Base-by-base conservation (phyloP, 768 basidiomycete species). In the Xerocomus brunneocitrinus region DNA sequence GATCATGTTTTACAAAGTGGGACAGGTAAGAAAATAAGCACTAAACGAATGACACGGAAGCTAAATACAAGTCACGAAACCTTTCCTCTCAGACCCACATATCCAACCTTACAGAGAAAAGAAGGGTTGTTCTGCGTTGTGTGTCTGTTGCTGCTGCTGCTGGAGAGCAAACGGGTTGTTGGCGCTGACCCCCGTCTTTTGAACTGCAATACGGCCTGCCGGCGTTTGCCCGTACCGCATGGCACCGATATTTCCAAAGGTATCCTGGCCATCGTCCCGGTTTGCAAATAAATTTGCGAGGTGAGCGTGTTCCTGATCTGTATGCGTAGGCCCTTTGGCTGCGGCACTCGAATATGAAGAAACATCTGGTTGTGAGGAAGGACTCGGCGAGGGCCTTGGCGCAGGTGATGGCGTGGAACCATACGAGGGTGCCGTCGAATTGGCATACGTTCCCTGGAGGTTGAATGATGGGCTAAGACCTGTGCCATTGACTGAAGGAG, bases 211-310 rank as follows among this genome's bases (percentile, higher is more conserved):
- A 7, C 74, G 71, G 8, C 82, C 82, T 16, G 80, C 83, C 34
- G 78, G 74, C 0, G 81, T 80, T 47, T 81, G 75, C 2, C 83
- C 84, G 55, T 83, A 89, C 77, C 94, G 81, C 57, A 95, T 67
- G 48, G 75, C 56, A 19, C 95, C 95, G 31, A 83, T 62, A 67
- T 98, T 99, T 47, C 95, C 95, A 65, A 98, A 98, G 49, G 95
- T 95, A 71, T 99, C 97, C 66, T 89, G 76, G 1, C 97, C 95
- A 61, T 91, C 93, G 52, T 97, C 95, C 47, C 87, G 78, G 63
- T 89, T 91, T 6, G 91, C 95, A 57, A 98, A 84, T 61, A 98
- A 70, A 49, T 70, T 75, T 3, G 95, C 94, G 49, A 99, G 80
- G 35, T 85, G 80, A 13, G 82, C 67, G 64, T 91, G 79, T 53